Base-by-base conservation (phyloP, 345 rosid species). In the Moricandia arvensis region DNA sequence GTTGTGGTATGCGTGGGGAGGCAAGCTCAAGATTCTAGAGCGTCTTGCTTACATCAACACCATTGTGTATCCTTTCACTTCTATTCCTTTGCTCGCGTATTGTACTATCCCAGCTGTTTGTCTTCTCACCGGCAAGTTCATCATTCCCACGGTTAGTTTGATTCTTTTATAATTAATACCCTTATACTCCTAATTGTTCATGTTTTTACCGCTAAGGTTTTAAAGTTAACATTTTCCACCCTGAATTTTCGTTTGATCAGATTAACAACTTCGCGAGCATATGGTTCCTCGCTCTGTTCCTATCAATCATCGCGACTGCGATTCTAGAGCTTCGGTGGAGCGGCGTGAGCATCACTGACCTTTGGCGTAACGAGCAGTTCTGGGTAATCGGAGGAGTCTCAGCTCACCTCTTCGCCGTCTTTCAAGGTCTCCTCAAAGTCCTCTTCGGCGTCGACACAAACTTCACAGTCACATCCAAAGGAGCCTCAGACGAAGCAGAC, bases 381-480 rank as follows among this genome's bases (percentile, higher is more conserved):
- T 94, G 97, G 98, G 98, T 94, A 4, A 94, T 91, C 5, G 97
- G 97, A 1, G 97, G 98, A 3, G 98, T 93, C 53, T 93, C 97
- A 0, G 98, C 98, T 7, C 98, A 94, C 58, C 96, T 94, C 43
- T 94, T 91, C 51, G 97, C 98, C 0, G 97, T 94, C 9, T 94
- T 90, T 80, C 97, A 94, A 80, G 98, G 98, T 79, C 91, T 91
- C 1, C 96, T 91, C n/a, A 94, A 94, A 85, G 98, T 94, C 69
- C 90, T 94, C 10, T 95, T 76, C 0, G 98, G 98, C 0, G 89
- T 94, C 1, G 98, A 94, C 78, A 94, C 98, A 24, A 94, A 90
- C 84, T 94, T 94, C 82, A 94, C 98, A 0, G 98, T 94, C 10
- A 94, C 98, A 37, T 75, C 98, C 5, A 94, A 94, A 83, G 83